Percentiles rank a stretch among this genome's conserved stretches.
These are phyloP conservation scores for Kwoniella bestiolae DNA, from an alignment of 768 basidiomycete species.

Conservation along the genomic window DNA sequence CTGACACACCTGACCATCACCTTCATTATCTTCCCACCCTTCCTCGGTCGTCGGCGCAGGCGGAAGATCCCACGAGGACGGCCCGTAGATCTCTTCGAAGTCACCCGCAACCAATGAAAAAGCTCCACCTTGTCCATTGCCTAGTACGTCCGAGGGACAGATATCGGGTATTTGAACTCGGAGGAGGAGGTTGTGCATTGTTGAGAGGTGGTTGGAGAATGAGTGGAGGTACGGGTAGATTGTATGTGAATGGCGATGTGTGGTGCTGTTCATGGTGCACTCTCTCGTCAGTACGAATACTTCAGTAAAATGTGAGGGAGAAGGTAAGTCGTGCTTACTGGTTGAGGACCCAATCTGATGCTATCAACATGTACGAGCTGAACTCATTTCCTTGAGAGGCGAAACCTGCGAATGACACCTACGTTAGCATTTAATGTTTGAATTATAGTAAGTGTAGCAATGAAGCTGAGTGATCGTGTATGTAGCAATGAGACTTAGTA, in stretches of 20 bases:
- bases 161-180: conserved; percentile 81
- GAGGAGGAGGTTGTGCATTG: conserved; percentile 66
- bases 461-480: no score
- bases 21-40: conserved; percentile 50
- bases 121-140: conserved; percentile 43
- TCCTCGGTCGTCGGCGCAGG: conserved; percentile 43
- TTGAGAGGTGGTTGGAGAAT: conserved; percentile 77
- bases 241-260: conserved; percentile 69
- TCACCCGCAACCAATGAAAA: conserved; percentile 88
- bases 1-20: conserved; percentile 64
- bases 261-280: conserved; percentile 61
- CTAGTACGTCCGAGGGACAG: conserved; percentile 70
- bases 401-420: conserved; percentile 69
- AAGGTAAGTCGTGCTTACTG: conserved; percentile 62
- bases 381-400: conserved; percentile 94
- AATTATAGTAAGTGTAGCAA: no score
- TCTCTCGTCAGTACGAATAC: not conserved
- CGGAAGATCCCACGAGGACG: conserved; percentile 15
- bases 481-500: not conserved
- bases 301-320: not conserved
- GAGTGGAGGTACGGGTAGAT: conserved; percentile 91
- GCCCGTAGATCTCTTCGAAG: conserved; percentile 88
- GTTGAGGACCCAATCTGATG: conserved; percentile 86
- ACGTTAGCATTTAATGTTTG: not conserved
- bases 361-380: conserved; percentile 90